Conservation (phyloP, 345 rosid genomes). For the Capsella bursapastoris region DNA sequence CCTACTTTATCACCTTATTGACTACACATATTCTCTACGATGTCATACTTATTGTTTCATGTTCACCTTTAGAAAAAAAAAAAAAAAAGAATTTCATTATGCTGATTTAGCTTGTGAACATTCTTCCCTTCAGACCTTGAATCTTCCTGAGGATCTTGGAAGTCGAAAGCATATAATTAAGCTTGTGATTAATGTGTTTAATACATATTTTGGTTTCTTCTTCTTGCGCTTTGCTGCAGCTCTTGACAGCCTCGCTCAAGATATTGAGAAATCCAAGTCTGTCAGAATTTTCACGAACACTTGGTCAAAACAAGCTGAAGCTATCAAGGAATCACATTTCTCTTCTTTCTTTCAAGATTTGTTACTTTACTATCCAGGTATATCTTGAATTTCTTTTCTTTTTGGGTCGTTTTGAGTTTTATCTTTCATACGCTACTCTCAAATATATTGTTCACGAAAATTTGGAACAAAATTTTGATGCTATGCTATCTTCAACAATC, state of each 20-base stretch:
- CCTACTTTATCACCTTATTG: slow-evolving; percentile 14
- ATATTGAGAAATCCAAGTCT: slow-evolving; percentile 46
- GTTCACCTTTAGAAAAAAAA: slow-evolving; percentile 1
- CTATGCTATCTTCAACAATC: not conserved
- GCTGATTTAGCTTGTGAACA: slow-evolving; percentile 15
- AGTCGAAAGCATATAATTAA: not conserved
- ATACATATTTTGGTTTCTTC: slow-evolving; percentile 31
- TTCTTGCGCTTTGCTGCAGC: slow-evolving; percentile 50
- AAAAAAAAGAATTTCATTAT: not conserved
- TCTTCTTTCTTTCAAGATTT: slow-evolving; percentile 59
- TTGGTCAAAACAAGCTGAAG: slow-evolving; percentile 64
- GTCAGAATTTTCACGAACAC: slow-evolving; percentile 46
- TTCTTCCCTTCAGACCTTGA: slow-evolving; percentile 1
- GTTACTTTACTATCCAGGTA: slow-evolving; percentile 78
- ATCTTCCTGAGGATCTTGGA: slow-evolving; percentile 4
- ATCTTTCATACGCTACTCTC: slow-evolving; percentile 5
- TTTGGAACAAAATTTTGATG: not conserved
- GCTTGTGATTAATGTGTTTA: not conserved
- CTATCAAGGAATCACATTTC: slow-evolving; percentile 55
- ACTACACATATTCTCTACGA: not conserved
- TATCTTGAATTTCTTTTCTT: slow-evolving; percentile 19
- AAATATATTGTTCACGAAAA: not conserved
- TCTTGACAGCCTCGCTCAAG: slow-evolving; percentile 49
- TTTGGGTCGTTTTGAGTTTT: not conserved
- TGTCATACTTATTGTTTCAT: slow-evolving; percentile 18